Evolutionary conservation across 805 yeast genomes (phyloP).

Genomic region (Myxozyma neotropica): DNA sequence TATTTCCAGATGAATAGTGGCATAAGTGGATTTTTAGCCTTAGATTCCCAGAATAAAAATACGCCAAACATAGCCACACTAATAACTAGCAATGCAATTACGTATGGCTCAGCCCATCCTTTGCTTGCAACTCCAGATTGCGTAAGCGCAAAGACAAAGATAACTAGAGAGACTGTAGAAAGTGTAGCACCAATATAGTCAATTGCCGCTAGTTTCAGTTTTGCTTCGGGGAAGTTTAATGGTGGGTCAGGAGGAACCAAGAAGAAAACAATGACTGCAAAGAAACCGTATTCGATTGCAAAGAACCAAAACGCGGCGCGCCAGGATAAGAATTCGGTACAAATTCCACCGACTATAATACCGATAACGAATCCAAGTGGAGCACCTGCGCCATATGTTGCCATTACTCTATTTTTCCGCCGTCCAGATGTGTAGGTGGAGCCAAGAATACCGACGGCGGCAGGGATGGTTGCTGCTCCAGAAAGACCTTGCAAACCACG

Average conservation of each 20-base stretch:
- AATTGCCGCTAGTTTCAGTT: slow-evolving; percentile 45
- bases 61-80: slow-evolving; percentile 45
- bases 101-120: slow-evolving; percentile 53
- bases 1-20: slow-evolving; percentile 50
- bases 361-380: slow-evolving; percentile 53
- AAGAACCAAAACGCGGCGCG: slow-evolving; percentile 48
- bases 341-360: slow-evolving; percentile 49
- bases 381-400: slow-evolving; percentile 52
- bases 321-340: slow-evolving; percentile 48
- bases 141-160: slow-evolving; percentile 51
- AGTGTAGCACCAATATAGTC: slow-evolving; percentile 52
- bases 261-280: slow-evolving; percentile 36
- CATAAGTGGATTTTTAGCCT: slow-evolving; percentile 49
- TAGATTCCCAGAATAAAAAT: slow-evolving; percentile 47
- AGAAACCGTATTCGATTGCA: slow-evolving; percentile 44
- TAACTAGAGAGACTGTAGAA: slow-evolving; percentile 47
- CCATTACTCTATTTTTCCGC: slow-evolving; percentile 24
- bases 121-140: slow-evolving; percentile 47
- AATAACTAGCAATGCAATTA: slow-evolving; percentile 48
- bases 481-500: slow-evolving; percentile 51
- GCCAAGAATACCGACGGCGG: slow-evolving; percentile 52
- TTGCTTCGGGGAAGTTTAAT: slow-evolving; percentile 41
- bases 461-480: slow-evolving; percentile 51
- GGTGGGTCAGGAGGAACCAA: slow-evolving; percentile 45
- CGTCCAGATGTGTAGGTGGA: slow-evolving; percentile 36